These are phyloP conservation scores for Lactarius quietus DNA, from an alignment of 768 basidiomycete species.

Conservation along the genomic window DNA sequence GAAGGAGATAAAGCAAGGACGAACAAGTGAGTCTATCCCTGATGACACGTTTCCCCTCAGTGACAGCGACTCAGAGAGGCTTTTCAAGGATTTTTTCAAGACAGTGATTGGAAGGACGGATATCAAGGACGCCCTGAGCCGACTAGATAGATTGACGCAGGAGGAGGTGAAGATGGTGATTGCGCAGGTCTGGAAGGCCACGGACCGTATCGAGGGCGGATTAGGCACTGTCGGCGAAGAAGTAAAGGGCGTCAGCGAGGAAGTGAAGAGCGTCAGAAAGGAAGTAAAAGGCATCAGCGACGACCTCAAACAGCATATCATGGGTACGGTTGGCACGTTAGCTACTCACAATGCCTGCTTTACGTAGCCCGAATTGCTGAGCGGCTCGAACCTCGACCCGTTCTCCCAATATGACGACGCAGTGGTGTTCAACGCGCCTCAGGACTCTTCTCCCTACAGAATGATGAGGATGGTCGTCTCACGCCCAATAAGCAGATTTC, in stretches of 20 bases:
- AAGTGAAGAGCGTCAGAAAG: no score
- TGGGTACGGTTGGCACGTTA: not conserved
- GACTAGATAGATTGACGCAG: not conserved
- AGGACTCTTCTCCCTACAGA: slow-evolving; percentile 43
- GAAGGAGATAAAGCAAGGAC: not conserved
- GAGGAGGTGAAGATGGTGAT: not conserved
- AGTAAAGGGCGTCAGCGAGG: no score
- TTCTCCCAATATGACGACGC: slow-evolving; percentile 54
- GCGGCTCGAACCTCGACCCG: slow-evolving; percentile 60
- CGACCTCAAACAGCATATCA: no score
- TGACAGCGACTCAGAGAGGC: not conserved
- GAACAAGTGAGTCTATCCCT: not conserved
- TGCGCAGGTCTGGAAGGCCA: no score
- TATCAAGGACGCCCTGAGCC: not conserved
- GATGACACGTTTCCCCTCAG: not conserved
- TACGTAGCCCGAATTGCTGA: slow-evolving; percentile 47
- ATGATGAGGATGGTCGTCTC: slow-evolving; percentile 37
- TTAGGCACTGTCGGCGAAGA: no score
- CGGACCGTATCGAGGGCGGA: no score
- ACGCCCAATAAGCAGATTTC: slow-evolving; percentile 45
- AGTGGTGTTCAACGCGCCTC: slow-evolving; percentile 49
- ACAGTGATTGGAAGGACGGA: not conserved
- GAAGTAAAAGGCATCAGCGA: no score
- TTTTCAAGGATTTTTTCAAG: no score
- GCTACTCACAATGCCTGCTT: not conserved